A percentile compares a stretch with the other conserved stretches of the same genome.
phyloP scores from a whole-genome alignment of 495 filamentous ascomycete species.

The Hypoxylon perforatum region DNA sequence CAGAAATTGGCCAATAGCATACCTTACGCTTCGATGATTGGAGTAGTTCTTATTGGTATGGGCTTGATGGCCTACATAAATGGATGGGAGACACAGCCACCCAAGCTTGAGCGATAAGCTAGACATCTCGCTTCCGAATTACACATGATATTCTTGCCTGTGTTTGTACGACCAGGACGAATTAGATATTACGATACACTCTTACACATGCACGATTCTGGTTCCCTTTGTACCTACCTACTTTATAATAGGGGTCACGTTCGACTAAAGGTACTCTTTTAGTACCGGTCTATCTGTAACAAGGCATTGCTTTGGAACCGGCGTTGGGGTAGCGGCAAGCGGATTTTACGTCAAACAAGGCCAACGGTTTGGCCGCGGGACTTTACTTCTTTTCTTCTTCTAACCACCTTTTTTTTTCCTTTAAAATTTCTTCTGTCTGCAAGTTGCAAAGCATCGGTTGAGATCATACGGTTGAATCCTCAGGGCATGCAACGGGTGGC shows the following conservation, averaged over 20 bases:
- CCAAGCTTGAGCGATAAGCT: constrained; percentile 47
- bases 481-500: constrained; percentile 8
- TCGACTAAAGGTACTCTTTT: constrained; percentile 37
- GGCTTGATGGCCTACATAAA: constrained; percentile 96
- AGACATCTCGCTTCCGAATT: constrained; percentile 7
- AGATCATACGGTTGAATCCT: constrained; percentile 25
- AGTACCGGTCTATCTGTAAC: constrained; percentile 45
- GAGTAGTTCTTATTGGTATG: constrained; percentile 89
- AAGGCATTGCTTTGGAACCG: constrained; percentile 39
- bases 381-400: constrained; percentile 16
- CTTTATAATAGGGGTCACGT: constrained; percentile 50
- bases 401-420: constrained; percentile 2
- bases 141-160: not conserved
- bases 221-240: constrained; percentile 52
- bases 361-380: constrained; percentile 7
- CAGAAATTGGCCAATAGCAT: constrained; percentile 69
- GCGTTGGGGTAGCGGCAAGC: constrained; percentile 36
- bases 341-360: constrained; percentile 32
- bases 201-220: constrained; percentile 29
- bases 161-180: constrained; percentile 29
- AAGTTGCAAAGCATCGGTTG: constrained; percentile 23
- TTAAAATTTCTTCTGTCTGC: constrained; percentile 29
- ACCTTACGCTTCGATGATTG: constrained; percentile 88
- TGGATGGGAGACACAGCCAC: constrained; percentile 71
- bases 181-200: constrained; percentile 39